These are phyloP conservation scores for Juncus inflexus DNA, from an alignment of 176 grass and related monocot species.

Conservation along the genomic window DNA sequence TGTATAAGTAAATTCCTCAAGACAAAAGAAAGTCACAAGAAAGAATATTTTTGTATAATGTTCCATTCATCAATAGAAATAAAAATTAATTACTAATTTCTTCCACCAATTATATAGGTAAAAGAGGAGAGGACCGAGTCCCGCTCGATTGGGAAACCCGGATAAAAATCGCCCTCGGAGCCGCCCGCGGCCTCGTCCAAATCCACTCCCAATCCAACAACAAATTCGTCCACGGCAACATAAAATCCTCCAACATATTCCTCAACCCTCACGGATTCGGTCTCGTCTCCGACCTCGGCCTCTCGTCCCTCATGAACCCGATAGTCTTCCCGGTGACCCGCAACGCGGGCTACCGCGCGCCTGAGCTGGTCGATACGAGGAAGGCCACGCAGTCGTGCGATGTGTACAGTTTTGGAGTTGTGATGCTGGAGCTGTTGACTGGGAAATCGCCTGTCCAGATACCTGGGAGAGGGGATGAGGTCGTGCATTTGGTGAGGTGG, in stretches of 20 bases:
- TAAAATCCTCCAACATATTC: slow-evolving; percentile 92
- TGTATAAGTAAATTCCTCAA: no score
- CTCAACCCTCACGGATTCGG: slow-evolving; percentile 54
- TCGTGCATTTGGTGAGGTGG: slow-evolving; percentile 90
- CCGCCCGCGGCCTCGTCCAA: slow-evolving; percentile 67
- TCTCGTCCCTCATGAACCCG: slow-evolving; percentile 69
- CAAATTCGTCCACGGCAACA: slow-evolving; percentile 93
- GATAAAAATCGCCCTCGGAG: slow-evolving; percentile 76
- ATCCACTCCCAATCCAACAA: slow-evolving; percentile 80
- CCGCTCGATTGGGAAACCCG: slow-evolving; percentile 87
- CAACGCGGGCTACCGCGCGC: slow-evolving; percentile 68
- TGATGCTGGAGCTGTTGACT: slow-evolving; percentile 80
- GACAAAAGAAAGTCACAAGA: no score
- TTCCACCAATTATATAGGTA: slow-evolving; percentile 42
- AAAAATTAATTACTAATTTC: slow-evolving; percentile 10
- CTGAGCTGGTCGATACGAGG: slow-evolving; percentile 80
- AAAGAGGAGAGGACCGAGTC: slow-evolving; percentile 63
- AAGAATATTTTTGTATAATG: slow-evolving; percentile 2
- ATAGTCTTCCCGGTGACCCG: slow-evolving; percentile 63
- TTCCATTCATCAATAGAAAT: neutral
- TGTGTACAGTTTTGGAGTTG: slow-evolving; percentile 88
- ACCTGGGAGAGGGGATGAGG: slow-evolving; percentile 61
- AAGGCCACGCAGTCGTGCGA: slow-evolving; percentile 70
- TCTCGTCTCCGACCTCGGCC: slow-evolving; percentile 61
- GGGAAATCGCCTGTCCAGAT: slow-evolving; percentile 85